Evolutionary conservation across 2,329 filamentous ascomycete species (phyloP).

Genomic region (Elsinoe fawcettii): DNA sequence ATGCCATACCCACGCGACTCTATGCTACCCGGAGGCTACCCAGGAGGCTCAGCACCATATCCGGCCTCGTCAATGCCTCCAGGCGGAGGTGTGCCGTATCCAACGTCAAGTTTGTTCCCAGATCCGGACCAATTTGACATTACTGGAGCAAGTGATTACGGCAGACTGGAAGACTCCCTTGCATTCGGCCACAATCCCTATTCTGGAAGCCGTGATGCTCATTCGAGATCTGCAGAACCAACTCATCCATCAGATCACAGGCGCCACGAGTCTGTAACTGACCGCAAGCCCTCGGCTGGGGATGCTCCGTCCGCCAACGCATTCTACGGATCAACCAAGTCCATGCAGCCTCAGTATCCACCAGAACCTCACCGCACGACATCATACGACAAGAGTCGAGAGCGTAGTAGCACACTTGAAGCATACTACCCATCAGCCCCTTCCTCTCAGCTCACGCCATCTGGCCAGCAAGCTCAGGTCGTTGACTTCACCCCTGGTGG

Average conservation of each 20-base stretch:
- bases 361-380: slow-evolving; percentile 9
- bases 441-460: slow-evolving; percentile 5
- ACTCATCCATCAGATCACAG: neutral
- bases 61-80: slow-evolving; percentile 1
- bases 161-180: slow-evolving; percentile 10
- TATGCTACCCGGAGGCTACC: slow-evolving; percentile 3
- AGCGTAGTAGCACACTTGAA: slow-evolving; percentile 3
- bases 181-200: slow-evolving; percentile 10
- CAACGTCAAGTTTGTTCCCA: slow-evolving; percentile 11
- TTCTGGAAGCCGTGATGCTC: neutral
- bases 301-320: slow-evolving; percentile 2
- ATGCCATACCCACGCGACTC: slow-evolving; percentile 10
- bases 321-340: neutral
- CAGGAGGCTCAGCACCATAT: neutral
- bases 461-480: neutral
- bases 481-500: slow-evolving; percentile 7
- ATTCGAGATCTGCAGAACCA: neutral
- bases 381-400: slow-evolving; percentile 2
- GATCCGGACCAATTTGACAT: slow-evolving; percentile 13
- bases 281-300: neutral
- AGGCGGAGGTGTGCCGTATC: slow-evolving; percentile 5
- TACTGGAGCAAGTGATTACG: slow-evolving; percentile 5
- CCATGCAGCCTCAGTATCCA: neutral
- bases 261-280: neutral
- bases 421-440: slow-evolving; percentile 5